Base-by-base conservation (phyloP, 2,329 filamentous ascomycete genomes). In the Botrytis fabae region DNA sequence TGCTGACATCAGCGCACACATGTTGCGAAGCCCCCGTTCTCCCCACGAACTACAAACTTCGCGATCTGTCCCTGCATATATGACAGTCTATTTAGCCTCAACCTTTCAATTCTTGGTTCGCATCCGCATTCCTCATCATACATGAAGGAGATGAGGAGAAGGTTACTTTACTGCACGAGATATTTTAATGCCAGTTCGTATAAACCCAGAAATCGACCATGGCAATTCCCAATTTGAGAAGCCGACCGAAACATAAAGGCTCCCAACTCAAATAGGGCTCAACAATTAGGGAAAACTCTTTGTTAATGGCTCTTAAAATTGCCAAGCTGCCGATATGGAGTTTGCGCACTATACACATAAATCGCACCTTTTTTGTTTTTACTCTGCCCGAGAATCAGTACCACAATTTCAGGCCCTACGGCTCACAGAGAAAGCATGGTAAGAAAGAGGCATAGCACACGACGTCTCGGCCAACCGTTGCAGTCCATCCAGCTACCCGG, bases 61-160 rank as follows among this genome's bases (percentile, higher is more conserved):
- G 25, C 65, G 38, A 68, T 68, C 35, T 68, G 65, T 32, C 48
- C 65, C 65, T 68, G 65, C 65, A 68, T 68, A 68, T 68, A 57
- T 57, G 38, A 42, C 25, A 25, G 48, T 54, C 35, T 12, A 32
- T 42, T 57, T 68, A 57, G 48, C 48, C 48, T 22, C 32, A 48
- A 48, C 28, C 42, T 25, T 48, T 65, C 28, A 38, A 32, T 40
- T 38, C 64, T 57, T 68, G 48, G 64, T 40, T 68, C 35, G 48
- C 65, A 44, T 57, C 48, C 38, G 65, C 35, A 57, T 42, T 57
- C 35, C 48, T 42, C 35, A 42, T 25, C 65, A 25, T 66, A 66
- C 32, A 66, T 68, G 25, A 32, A 54, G 16, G 64, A 68, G 35
- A 42, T 68, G 65, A 68, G 48, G 65, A 68, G 65, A 57, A 68